A percentile compares a stretch with the other conserved stretches of the same genome.
These are phyloP conservation scores for Leccinum barrowsii DNA, from an alignment of 768 basidiomycete species.

Conservation along the genomic window DNA sequence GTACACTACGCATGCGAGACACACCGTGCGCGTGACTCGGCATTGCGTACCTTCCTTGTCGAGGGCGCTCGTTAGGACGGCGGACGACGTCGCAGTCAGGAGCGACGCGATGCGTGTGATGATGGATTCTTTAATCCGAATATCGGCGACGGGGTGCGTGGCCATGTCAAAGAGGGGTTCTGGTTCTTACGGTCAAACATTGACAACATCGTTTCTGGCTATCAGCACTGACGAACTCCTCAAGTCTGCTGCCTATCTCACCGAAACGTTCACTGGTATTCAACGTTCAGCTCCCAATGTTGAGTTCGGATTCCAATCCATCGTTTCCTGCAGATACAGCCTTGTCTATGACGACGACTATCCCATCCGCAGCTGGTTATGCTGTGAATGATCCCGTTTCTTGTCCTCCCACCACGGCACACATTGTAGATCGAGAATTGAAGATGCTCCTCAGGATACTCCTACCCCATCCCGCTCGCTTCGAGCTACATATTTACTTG, in stretches of 20 bases:
- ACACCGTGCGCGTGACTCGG: too few relatives aligned
- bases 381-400: background rate
- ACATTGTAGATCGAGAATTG: slow-evolving; percentile 16
- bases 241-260: slow-evolving; percentile 73
- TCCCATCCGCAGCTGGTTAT: background rate
- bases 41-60: too few relatives aligned
- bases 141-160: too few relatives aligned
- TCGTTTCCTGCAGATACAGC: background rate
- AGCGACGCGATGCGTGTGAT: too few relatives aligned
- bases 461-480: background rate
- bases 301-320: slow-evolving; percentile 11
- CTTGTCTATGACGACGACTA: background rate
- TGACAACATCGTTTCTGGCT: slow-evolving; percentile 4
- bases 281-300: slow-evolving; percentile 21
- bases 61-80: too few relatives aligned
- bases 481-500: background rate
- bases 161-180: too few relatives aligned
- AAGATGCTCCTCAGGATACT: background rate
- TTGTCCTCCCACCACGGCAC: slow-evolving; percentile 10
- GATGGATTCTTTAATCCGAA: too few relatives aligned
- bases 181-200: background rate
- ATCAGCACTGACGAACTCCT: slow-evolving; percentile 70
- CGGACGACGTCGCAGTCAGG: too few relatives aligned
- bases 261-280: slow-evolving; percentile 54
- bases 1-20: too few relatives aligned